Evolutionary conservation across 148 eudicot species (phyloP), one percentile per base, ranked within the genome.

Genomic region (Oxyria digyna): DNA sequence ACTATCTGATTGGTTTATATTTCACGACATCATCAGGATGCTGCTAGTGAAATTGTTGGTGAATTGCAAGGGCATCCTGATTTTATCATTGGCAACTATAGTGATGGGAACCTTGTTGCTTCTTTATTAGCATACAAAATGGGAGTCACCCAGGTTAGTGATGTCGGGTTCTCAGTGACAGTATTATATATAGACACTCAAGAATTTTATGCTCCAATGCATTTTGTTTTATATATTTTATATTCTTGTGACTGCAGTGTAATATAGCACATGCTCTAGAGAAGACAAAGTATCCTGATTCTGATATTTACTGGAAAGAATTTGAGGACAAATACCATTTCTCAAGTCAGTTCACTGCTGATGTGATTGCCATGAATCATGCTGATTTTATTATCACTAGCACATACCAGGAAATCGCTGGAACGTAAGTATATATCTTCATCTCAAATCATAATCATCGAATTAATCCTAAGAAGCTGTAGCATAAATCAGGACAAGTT

Each of bases 321-420:
- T 91, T 81, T 40, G 99, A 95, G 64, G 96, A 95, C 10, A 88
- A 88, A 67, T 95, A 95, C 69, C 99, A 95, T 73, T 95, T 95
- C 80, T 91, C 99, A 13, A 85, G 96, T 71, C 99, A 95, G 69
- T 95, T 95, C 71, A 85, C 99, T n/a, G 97, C 99, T 65, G 99
- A 95, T 49, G 79, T 95, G 49, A 81, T 95, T 32, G 93, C 99
- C 71, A 95, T 95, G 99, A 91, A 95, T 70, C 72, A 77, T 75
- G 88, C 99, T 41, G 99, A 95, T 85, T 95, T 95, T 78, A 95
- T 95, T 54, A 82, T 95, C 77, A 95, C 99, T 8, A 95, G 99
- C 67, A 95, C 99, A 0, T 95, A 95, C 85, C 99, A 91, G 78
- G 99, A 95, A 80, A 95, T 95, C 20, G 99, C 97, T 1, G 99